A percentile compares a stretch with the other conserved stretches of the same genome.
These are phyloP conservation scores for Daucus carota DNA, from an alignment of 129 eudicot genomes.

Conservation along the genomic window DH1_v3.0 NC_030389.2:7766001-7766500, in stretches of 20 bases:
- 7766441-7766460: conserved; percentile 91
- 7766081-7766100: background rate
- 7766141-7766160: background rate
- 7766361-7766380: conserved; percentile 7
- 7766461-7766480: conserved; percentile 76
- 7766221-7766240: background rate
- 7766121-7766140: background rate
- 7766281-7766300: background rate
- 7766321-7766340: conserved; percentile 12
- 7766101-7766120: background rate
- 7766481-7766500: conserved; percentile 91
- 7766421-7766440: conserved; percentile 97
- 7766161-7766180: background rate
- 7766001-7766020: too few species aligned
- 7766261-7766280: background rate
- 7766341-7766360: background rate
- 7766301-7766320: background rate
- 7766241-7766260: background rate
- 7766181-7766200: background rate
- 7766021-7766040: background rate
- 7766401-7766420: conserved; percentile 99
- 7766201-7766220: too few species aligned
- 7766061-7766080: conserved; percentile 4
- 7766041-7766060: background rate
- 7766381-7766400: conserved; percentile 79